Conservation (phyloP, 495 filamentous ascomycete species). For the Echria macrotheca region DNA sequence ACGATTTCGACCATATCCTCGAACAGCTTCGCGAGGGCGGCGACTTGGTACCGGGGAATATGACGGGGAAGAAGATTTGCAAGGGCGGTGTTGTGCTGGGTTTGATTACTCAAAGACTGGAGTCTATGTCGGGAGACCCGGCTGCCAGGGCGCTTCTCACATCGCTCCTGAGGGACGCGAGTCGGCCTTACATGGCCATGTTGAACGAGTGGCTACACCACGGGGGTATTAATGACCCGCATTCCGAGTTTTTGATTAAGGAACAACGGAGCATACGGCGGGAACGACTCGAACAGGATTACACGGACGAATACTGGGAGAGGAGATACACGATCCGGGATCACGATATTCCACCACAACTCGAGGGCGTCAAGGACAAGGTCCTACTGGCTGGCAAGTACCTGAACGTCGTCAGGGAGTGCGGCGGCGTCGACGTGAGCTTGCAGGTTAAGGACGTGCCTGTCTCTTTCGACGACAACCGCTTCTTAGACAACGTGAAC, state of each 20-base stretch:
- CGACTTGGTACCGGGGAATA: constrained; percentile 67
- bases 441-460: constrained; percentile 85
- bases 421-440: constrained; percentile 90
- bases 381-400: constrained; percentile 95
- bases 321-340: constrained; percentile 92
- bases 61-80: constrained; percentile 84
- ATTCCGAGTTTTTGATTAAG: constrained; percentile 88
- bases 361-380: constrained; percentile 88
- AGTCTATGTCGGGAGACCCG: constrained; percentile 88
- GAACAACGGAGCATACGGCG: constrained; percentile 93
- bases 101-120: constrained; percentile 74
- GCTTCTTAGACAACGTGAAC: constrained; percentile 93
- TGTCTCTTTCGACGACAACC: constrained; percentile 80
- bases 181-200: constrained; percentile 95
- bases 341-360: constrained; percentile 84
- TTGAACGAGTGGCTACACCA: constrained; percentile 98
- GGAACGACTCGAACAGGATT: constrained; percentile 88
- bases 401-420: constrained; percentile 94
- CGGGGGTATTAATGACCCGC: constrained; percentile 89
- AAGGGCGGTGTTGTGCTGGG: constrained; percentile 89
- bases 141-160: constrained; percentile 75
- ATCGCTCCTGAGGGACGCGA: constrained; percentile 77
- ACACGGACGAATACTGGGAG: constrained; percentile 99
- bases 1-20: constrained; percentile 62
- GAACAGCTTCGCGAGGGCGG: constrained; percentile 88